Evolutionary conservation across 208 protist genomes (phyloP).

Genomic region (Vickermania ingenoplastis): DNA sequence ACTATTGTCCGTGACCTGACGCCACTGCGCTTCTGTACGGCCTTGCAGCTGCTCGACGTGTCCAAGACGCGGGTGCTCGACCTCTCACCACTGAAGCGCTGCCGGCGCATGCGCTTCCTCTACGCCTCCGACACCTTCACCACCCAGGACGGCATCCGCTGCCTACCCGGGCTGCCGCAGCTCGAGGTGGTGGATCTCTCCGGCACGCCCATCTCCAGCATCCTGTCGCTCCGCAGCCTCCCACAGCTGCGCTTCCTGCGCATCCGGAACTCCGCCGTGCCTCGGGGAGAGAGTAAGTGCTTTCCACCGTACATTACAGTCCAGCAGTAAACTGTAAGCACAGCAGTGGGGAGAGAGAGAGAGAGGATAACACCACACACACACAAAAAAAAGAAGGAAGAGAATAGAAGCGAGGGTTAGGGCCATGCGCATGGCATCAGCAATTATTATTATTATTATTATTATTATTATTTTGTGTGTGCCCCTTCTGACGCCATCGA

Average conservation of each 20-base stretch:
- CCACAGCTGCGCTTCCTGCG: neutral
- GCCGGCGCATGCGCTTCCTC: neutral
- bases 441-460: too few species aligned
- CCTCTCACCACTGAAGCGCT: neutral
- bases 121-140: neutral
- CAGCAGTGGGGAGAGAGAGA: conserved; percentile 1
- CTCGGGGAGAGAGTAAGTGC: neutral
- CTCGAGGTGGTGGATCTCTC: conserved; percentile 5
- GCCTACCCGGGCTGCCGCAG: neutral
- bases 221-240: neutral
- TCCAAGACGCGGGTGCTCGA: conserved; percentile 3
- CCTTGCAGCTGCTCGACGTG: neutral
- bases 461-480: too few species aligned
- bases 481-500: too few species aligned
- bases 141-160: conserved; percentile 2
- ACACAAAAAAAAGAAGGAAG: too few species aligned
- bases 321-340: too few species aligned
- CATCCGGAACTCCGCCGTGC: neutral
- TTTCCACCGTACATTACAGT: neutral
- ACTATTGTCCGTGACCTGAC: neutral
- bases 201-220: neutral
- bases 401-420: too few species aligned
- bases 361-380: too few species aligned
- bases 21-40: neutral
- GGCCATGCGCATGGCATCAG: too few species aligned